Percentiles rank a stretch among this genome's conserved stretches.
Conservation (phyloP, 2,329 filamentous ascomycete genomes). For the Colletotrichum graminicola region DNA sequence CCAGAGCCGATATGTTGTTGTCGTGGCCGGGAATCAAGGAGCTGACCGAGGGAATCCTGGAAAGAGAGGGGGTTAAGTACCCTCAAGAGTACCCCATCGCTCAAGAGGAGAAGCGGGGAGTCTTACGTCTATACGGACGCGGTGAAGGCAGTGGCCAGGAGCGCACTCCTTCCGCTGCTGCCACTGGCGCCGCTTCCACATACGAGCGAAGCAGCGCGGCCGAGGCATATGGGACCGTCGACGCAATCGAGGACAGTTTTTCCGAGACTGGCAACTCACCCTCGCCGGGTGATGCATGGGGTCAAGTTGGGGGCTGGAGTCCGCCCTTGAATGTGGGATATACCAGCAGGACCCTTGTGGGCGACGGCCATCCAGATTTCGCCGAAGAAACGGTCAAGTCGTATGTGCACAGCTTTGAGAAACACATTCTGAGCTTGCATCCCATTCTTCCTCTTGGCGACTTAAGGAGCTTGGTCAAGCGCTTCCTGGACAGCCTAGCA, state of each 20-base stretch:
- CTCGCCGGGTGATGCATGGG: slow-evolving; percentile 69
- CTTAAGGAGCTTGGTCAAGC: slow-evolving; percentile 64
- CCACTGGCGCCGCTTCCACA: background rate
- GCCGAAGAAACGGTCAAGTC: slow-evolving; percentile 61
- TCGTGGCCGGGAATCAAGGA: slow-evolving; percentile 76
- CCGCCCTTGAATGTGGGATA: slow-evolving; percentile 53
- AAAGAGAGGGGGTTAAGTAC: slow-evolving; percentile 63
- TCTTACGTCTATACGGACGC: slow-evolving; percentile 80
- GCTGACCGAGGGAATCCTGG: slow-evolving; percentile 68
- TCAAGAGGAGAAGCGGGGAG: slow-evolving; percentile 78
- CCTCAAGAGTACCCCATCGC: slow-evolving; percentile 81
- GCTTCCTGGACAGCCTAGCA: slow-evolving; percentile 66
- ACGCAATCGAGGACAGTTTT: slow-evolving; percentile 59
- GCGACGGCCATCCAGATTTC: slow-evolving; percentile 68
- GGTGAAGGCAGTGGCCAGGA: slow-evolving; percentile 78
- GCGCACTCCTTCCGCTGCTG: slow-evolving; percentile 47
- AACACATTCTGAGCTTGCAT: slow-evolving; percentile 74
- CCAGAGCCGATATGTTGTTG: slow-evolving; percentile 86
- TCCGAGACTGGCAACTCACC: slow-evolving; percentile 66
- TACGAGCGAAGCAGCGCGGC: slow-evolving; percentile 46
- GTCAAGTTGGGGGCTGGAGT: slow-evolving; percentile 66
- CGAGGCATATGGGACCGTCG: slow-evolving; percentile 55
- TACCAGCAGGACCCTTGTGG: slow-evolving; percentile 55
- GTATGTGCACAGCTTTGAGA: slow-evolving; percentile 69
- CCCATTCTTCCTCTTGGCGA: slow-evolving; percentile 69